Evolutionary conservation across 805 yeast species (phyloP).

Genomic region (Wickerhamomyces bisporus): DNA sequence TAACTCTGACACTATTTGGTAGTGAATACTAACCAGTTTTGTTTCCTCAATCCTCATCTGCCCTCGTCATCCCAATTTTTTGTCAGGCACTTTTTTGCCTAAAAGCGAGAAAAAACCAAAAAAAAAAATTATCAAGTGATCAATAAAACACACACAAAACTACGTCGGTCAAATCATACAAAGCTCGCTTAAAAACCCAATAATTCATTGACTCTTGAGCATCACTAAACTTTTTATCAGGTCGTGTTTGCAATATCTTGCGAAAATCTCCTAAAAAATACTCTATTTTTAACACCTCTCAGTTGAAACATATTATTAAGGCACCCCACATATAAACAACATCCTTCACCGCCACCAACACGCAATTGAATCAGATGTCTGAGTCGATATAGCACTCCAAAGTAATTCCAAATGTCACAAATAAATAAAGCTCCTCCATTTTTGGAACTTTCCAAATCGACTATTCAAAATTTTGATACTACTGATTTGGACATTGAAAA

Average conservation of each 20-base stretch:
- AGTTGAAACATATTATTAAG: too few species aligned
- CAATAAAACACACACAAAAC: too few species aligned
- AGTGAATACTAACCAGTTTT: too few species aligned
- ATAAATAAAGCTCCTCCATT: constrained; percentile 25
- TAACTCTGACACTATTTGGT: too few species aligned
- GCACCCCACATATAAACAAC: not conserved
- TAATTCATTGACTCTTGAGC: too few species aligned
- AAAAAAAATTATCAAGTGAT: not conserved
- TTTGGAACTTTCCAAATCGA: constrained; percentile 23
- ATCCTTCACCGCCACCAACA: too few species aligned
- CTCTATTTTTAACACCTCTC: too few species aligned
- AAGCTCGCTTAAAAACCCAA: too few species aligned
- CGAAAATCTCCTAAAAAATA: too few species aligned
- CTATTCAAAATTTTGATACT: constrained; percentile 22
- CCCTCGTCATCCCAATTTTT: not conserved
- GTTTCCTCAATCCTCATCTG: not conserved
- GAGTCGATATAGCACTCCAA: not conserved
- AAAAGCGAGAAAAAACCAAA: not conserved
- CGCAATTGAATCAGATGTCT: not conserved
- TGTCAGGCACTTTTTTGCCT: not conserved
- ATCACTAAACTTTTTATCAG: too few species aligned
- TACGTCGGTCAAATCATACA: too few species aligned
- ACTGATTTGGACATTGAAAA: constrained; percentile 32
- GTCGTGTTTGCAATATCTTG: too few species aligned
- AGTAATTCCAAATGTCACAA: constrained; percentile 1